Evolutionary conservation across 2,329 filamentous ascomycete species (phyloP), one percentile per base, ranked within the genome.

Genomic region (Colletotrichum echinochloae): DNA sequence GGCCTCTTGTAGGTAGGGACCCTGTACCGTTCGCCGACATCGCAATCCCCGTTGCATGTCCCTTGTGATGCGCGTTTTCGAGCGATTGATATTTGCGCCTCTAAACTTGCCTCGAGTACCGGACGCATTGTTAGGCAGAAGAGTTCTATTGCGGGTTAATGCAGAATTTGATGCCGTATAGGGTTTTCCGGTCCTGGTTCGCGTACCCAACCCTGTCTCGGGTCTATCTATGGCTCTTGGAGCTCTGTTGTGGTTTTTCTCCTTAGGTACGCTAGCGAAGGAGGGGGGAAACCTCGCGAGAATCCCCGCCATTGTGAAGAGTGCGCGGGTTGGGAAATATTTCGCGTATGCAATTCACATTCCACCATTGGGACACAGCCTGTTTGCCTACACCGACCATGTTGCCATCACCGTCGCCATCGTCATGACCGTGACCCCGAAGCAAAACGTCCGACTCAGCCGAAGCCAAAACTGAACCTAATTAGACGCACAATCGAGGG

Each of bases 11-110:
- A 46, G 20, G 20, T 23, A 46, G 20, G 41, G 2, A 35, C 51
- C 49, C 41, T 66, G 55, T 35, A 37, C 18, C 16, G 11, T 44
- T 28, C 56, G 67, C 67, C 67, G 67, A 67, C 63, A 70, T 70
- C 67, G 67, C 66, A 60, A 26, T 20, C 33, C 37, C 12, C 39
- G 23, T 55, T 54, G n/a, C n/a, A 35, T 46, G 28, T 41, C 30
- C 8, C 2, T 33, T 23, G 60, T n/a, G 18, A 23, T 37, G 5
- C 23, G 26, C 12, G 41, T 28, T 60, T 26, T 18, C 23, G 6
- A 56, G 12, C 12, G 20, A 14, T 14, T 26, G n/a, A n/a, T 18
- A 23, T 39, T 5, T 56, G 14, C 54, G 33, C 52, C 20, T 5
- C 51, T 37, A 35, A 23, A 23, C 5, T 55, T 23, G 51, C 20